phyloP scores from a whole-genome alignment of 768 basidiomycete species.

The Tulasnella calospora region DNA sequence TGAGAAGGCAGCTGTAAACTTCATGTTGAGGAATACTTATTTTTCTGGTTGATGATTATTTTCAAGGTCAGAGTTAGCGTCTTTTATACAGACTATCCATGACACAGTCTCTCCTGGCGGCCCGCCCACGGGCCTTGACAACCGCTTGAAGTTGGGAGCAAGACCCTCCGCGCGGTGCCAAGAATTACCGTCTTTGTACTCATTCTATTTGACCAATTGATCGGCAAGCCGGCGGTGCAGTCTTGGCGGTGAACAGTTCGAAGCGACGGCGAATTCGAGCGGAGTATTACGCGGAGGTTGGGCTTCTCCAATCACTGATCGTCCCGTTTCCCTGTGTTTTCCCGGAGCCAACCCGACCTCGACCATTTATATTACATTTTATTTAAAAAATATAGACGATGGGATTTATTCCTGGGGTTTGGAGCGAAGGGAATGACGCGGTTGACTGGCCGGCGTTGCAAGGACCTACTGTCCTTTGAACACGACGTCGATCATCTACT shows the following conservation, averaged over 20 bases:
- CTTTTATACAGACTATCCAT: background rate
- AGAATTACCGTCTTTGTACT: background rate
- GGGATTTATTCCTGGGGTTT: background rate
- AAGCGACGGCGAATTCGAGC: background rate
- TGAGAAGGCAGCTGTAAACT: background rate
- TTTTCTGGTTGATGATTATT: background rate
- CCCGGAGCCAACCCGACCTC: background rate
- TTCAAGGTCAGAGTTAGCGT: background rate
- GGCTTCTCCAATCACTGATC: background rate
- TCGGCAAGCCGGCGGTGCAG: background rate
- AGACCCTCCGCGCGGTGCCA: background rate
- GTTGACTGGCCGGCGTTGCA: too few relatives aligned
- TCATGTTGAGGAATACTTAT: background rate
- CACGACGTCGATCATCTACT: too few relatives aligned
- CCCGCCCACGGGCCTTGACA: background rate
- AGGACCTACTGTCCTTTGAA: too few relatives aligned
- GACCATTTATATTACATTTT: background rate
- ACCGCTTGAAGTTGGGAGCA: background rate
- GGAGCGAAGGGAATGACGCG: background rate
- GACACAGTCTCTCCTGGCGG: background rate
- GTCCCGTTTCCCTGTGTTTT: background rate
- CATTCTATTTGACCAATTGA: background rate
- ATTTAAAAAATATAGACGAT: background rate
- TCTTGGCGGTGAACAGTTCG: background rate
- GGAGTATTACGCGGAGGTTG: background rate